These are phyloP conservation scores for Calcarisporium arbuscula DNA, from an alignment of 2,329 filamentous ascomycete genomes.

Conservation along the genomic window DNA sequence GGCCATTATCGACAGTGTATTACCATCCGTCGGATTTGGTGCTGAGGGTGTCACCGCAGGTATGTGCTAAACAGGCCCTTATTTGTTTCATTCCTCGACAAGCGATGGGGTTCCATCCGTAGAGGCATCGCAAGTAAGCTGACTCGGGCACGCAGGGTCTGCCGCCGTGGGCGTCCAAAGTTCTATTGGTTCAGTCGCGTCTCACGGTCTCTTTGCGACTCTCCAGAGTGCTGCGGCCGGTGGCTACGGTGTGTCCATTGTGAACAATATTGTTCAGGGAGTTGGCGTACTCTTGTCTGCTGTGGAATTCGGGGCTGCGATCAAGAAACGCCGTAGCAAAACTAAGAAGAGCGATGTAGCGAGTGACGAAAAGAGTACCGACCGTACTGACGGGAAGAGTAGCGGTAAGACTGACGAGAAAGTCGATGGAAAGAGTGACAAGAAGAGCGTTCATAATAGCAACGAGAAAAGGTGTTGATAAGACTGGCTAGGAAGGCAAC, in stretches of 20 bases:
- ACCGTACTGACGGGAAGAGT: too few relatives aligned
- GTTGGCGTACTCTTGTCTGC: conserved; percentile 8
- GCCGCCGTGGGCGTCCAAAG: conserved; percentile 17
- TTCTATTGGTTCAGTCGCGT: conserved; percentile 17
- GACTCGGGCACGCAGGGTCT: conserved; percentile 4
- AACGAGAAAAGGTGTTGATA: too few relatives aligned
- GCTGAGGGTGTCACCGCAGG: background rate
- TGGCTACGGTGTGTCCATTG: conserved; percentile 16
- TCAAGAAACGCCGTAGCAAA: background rate
- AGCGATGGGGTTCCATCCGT: too few relatives aligned
- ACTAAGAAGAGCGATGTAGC: too few relatives aligned
- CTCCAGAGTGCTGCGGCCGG: conserved; percentile 24
- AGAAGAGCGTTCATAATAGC: too few relatives aligned
- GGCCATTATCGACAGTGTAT: background rate
- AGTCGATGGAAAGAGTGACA: too few relatives aligned
- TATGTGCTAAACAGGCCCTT: background rate
- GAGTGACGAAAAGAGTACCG: too few relatives aligned
- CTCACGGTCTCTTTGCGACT: conserved; percentile 17
- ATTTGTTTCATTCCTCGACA: too few relatives aligned
- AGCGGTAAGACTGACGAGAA: too few relatives aligned
- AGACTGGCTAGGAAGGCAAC: too few relatives aligned
- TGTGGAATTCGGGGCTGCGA: background rate
- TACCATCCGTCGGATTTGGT: background rate
- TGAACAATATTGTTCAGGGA: conserved; percentile 13
- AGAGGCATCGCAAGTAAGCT: background rate